A percentile compares a stretch with the other conserved stretches of the same genome.
Evolutionary conservation across 305 asterid species (phyloP).

Genomic region (Rubia tinctorum): DNA sequence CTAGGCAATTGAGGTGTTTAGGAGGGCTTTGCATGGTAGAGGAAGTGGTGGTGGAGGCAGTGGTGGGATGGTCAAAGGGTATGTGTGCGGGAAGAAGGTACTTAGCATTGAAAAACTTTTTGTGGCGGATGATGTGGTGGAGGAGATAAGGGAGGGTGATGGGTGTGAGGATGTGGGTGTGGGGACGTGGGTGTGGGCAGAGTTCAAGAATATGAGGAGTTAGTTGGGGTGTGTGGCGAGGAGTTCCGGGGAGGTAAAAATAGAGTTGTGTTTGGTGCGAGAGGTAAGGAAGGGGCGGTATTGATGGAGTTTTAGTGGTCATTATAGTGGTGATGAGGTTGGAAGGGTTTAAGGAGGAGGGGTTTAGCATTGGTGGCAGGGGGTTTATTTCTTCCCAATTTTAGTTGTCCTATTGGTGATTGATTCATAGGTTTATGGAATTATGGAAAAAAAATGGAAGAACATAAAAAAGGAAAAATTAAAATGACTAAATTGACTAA

Average conservation of each 20-base stretch:
- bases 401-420: not conserved
- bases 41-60: slow-evolving; percentile 49
- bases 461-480: too few species aligned
- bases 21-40: slow-evolving; percentile 41
- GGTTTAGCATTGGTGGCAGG: slow-evolving; percentile 17
- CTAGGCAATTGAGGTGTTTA: slow-evolving; percentile 48
- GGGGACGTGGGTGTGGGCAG: slow-evolving; percentile 43
- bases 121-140: slow-evolving; percentile 44
- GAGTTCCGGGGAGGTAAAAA: slow-evolving; percentile 57
- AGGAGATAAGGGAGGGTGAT: slow-evolving; percentile 53
- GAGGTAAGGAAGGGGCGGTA: slow-evolving; percentile 38
- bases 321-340: slow-evolving; percentile 36
- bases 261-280: slow-evolving; percentile 64
- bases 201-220: slow-evolving; percentile 53
- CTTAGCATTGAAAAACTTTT: slow-evolving; percentile 53
- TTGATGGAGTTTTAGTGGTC: slow-evolving; percentile 19
- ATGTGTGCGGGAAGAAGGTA: slow-evolving; percentile 52
- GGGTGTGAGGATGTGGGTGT: slow-evolving; percentile 37
- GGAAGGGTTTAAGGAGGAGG: slow-evolving; percentile 36
- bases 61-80: slow-evolving; percentile 59
- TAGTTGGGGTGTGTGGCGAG: slow-evolving; percentile 49
- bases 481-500: too few species aligned
- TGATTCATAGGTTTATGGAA: not conserved
- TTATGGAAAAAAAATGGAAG: too few species aligned
- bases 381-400: slow-evolving; percentile 9